Evolutionary conservation across 2,329 filamentous ascomycete species (phyloP).

Genomic region (Septoria petroselini): DNA sequence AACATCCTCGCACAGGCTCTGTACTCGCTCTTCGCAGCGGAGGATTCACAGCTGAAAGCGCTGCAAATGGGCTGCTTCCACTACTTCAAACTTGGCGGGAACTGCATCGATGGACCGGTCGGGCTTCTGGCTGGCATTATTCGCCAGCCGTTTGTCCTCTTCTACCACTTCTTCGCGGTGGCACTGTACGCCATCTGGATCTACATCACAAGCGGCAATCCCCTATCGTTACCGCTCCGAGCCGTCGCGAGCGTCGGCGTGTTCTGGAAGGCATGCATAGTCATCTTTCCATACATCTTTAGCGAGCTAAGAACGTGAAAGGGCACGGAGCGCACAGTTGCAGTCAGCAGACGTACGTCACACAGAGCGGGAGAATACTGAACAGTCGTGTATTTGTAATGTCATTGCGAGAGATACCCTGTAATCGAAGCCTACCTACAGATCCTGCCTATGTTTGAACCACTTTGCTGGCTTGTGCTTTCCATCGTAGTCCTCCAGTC

Average conservation of each 20-base stretch:
- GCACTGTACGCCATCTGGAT: constrained; percentile 84
- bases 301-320: constrained; percentile 36
- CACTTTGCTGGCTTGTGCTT: constrained; percentile 26
- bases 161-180: constrained; percentile 92
- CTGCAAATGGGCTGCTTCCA: constrained; percentile 87
- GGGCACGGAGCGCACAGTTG: too few relatives aligned
- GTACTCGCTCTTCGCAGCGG: constrained; percentile 85
- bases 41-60: constrained; percentile 70
- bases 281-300: constrained; percentile 53
- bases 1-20: constrained; percentile 97
- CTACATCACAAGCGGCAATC: constrained; percentile 49
- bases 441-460: constrained; percentile 9
- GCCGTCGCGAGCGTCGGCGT: constrained; percentile 45
- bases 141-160: constrained; percentile 69
- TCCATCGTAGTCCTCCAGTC: constrained; percentile 40
- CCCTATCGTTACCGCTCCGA: constrained; percentile 41
- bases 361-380: too few relatives aligned
- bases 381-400: too few relatives aligned
- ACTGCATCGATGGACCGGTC: constrained; percentile 72
- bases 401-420: too few relatives aligned
- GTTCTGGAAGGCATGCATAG: constrained; percentile 50
- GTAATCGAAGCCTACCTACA: too few relatives aligned
- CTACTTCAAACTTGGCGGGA: constrained; percentile 77
- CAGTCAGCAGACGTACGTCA: too few relatives aligned
- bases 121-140: constrained; percentile 80